Evolutionary conservation across 2,329 filamentous ascomycete species (phyloP).

Genomic region (Penicillium sp.): DNA sequence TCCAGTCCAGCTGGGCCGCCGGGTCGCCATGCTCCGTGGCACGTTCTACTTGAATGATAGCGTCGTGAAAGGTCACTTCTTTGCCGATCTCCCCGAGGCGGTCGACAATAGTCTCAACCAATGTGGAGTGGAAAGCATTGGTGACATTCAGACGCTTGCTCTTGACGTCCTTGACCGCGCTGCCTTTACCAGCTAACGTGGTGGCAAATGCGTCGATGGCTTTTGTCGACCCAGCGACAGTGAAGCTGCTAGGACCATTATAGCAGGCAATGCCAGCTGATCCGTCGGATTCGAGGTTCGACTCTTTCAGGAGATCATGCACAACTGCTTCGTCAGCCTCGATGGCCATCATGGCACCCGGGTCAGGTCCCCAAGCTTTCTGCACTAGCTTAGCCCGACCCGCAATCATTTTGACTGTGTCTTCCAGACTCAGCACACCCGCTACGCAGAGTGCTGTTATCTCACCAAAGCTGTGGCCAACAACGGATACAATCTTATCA

Average conservation of each 20-base stretch:
- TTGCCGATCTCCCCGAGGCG: slow-evolving; percentile 27
- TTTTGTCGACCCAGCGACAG: slow-evolving; percentile 39
- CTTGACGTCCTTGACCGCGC: slow-evolving; percentile 17
- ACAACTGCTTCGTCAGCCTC: slow-evolving; percentile 23
- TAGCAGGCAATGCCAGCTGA: slow-evolving; percentile 47
- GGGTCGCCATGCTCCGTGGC: slow-evolving; percentile 4
- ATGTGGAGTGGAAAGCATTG: slow-evolving; percentile 49
- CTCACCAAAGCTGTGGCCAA: slow-evolving; percentile 44
- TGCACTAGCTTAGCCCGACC: slow-evolving; percentile 29
- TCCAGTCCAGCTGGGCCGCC: not conserved
- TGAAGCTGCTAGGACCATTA: slow-evolving; percentile 46
- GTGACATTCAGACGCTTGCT: slow-evolving; percentile 45
- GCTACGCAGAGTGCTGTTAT: slow-evolving; percentile 38
- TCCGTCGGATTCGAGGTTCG: slow-evolving; percentile 10
- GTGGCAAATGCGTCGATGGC: slow-evolving; percentile 31
- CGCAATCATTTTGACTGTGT: slow-evolving; percentile 27
- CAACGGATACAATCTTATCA: slow-evolving; percentile 26
- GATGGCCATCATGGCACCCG: slow-evolving; percentile 32
- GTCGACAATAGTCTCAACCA: slow-evolving; percentile 38
- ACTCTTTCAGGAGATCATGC: not conserved
- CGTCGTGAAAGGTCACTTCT: slow-evolving; percentile 31
- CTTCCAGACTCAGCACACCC: slow-evolving; percentile 29
- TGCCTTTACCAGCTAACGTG: not conserved
- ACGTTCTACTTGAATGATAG: slow-evolving; percentile 29
- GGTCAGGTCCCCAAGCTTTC: slow-evolving; percentile 29